phyloP scores from a whole-genome alignment of 192 early-diverging fungal genomes.

The Backusella morwellensis region DNA sequence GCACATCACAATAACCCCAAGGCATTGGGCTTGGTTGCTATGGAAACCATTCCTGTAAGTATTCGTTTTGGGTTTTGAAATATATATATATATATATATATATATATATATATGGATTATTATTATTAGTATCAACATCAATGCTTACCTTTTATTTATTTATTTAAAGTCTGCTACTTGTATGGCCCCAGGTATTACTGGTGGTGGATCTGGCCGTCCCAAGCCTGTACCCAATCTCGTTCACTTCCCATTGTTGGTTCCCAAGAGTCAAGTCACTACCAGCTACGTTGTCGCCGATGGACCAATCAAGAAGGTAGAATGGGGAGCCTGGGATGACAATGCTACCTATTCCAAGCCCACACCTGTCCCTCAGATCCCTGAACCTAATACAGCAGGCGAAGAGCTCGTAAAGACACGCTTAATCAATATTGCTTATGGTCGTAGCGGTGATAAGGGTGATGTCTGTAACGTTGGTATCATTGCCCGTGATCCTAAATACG shows the following conservation, averaged over 20 bases:
- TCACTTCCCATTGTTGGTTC: slow-evolving; percentile 58
- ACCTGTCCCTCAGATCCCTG: slow-evolving; percentile 30
- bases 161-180: slow-evolving; percentile 44
- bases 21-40: slow-evolving; percentile 44
- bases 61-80: background rate
- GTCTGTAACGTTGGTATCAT: slow-evolving; percentile 61
- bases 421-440: slow-evolving; percentile 56
- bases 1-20: slow-evolving; percentile 42
- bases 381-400: background rate
- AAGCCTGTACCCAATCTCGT: slow-evolving; percentile 56
- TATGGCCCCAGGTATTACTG: slow-evolving; percentile 58
- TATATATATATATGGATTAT: background rate
- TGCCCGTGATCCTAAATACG: slow-evolving; percentile 55
- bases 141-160: background rate
- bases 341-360: slow-evolving; percentile 9
- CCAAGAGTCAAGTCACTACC: slow-evolving; percentile 45
- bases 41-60: slow-evolving; percentile 49
- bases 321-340: slow-evolving; percentile 30
- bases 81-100: no score
- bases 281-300: slow-evolving; percentile 37
- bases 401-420: slow-evolving; percentile 41
- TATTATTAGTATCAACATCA: background rate
- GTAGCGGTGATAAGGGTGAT: slow-evolving; percentile 68
- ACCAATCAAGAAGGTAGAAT: slow-evolving; percentile 10
- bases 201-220: slow-evolving; percentile 54